Percentiles rank a stretch among this genome's conserved stretches.
Conservation (phyloP, 164 flowering plant species). For the Liquidambar formosana region DNA sequence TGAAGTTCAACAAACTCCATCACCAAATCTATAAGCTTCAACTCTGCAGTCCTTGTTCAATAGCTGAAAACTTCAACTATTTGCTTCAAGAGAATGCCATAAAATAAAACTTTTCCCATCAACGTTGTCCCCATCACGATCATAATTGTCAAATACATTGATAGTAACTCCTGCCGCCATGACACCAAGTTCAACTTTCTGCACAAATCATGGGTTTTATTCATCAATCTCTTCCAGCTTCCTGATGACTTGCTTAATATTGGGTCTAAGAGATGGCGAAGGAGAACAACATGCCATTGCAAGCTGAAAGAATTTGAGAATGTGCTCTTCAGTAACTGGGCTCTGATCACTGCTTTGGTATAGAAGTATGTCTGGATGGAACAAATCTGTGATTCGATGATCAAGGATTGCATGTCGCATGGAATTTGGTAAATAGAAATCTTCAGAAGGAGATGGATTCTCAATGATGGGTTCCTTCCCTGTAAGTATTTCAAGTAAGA, state of each 20-base stretch:
- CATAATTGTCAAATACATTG: background rate
- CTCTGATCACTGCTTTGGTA: constrained; percentile 31
- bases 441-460: constrained; percentile 49
- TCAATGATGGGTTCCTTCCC: constrained; percentile 66
- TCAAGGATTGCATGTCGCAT: constrained; percentile 64
- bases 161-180: background rate
- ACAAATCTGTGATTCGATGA: constrained; percentile 55
- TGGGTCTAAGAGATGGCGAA: constrained; percentile 77
- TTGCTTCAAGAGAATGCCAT: background rate
- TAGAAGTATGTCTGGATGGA: constrained; percentile 54
- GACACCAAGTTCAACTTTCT: background rate
- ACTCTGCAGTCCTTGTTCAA: background rate
- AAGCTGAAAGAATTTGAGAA: constrained; percentile 73
- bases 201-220: constrained; percentile 13
- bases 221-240: constrained; percentile 79
- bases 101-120: background rate
- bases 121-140: background rate
- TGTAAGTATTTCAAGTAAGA: constrained; percentile 78
- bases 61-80: constrained; percentile 2
- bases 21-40: background rate
- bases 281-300: constrained; percentile 95
- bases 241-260: constrained; percentile 55
- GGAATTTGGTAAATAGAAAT: constrained; percentile 58
- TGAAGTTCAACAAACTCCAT: background rate
- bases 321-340: constrained; percentile 46